Evolutionary conservation across 2,329 filamentous ascomycete genomes (phyloP).

Genomic region (Botrytis medusae): DNA sequence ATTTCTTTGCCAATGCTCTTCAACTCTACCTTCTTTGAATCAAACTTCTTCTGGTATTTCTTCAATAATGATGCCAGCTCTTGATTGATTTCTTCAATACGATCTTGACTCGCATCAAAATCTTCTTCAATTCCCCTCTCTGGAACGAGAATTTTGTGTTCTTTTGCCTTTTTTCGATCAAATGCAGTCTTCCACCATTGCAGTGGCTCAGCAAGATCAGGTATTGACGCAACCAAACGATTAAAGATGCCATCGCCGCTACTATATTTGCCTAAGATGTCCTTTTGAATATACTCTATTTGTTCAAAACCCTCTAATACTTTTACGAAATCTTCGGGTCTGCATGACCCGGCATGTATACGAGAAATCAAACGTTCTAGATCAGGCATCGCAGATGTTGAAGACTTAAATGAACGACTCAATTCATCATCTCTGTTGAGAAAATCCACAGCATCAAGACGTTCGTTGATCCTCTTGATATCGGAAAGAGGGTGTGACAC

Average conservation of each 20-base stretch:
- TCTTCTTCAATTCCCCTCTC: conserved; percentile 86
- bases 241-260: conserved; percentile 82
- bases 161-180: conserved; percentile 74
- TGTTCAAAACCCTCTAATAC: conserved; percentile 97
- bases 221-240: conserved; percentile 81
- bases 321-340: conserved; percentile 85
- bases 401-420: conserved; percentile 83
- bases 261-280: conserved; percentile 70
- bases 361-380: conserved; percentile 91
- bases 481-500: conserved; percentile 93
- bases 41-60: conserved; percentile 69
- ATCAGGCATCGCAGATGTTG: conserved; percentile 89
- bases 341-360: conserved; percentile 88
- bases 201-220: conserved; percentile 71
- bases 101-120: conserved; percentile 80
- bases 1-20: conserved; percentile 94
- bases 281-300: conserved; percentile 85
- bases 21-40: conserved; percentile 68
- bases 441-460: conserved; percentile 90
- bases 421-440: conserved; percentile 79
- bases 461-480: conserved; percentile 83
- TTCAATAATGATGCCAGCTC: conserved; percentile 71
- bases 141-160: conserved; percentile 80
- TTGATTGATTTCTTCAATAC: conserved; percentile 71
- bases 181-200: conserved; percentile 91